A percentile compares a stretch with the other conserved stretches of the same genome.
Conservation (phyloP, 2,329 filamentous ascomycete genomes). For the Neofusicoccum ribis region DNA sequence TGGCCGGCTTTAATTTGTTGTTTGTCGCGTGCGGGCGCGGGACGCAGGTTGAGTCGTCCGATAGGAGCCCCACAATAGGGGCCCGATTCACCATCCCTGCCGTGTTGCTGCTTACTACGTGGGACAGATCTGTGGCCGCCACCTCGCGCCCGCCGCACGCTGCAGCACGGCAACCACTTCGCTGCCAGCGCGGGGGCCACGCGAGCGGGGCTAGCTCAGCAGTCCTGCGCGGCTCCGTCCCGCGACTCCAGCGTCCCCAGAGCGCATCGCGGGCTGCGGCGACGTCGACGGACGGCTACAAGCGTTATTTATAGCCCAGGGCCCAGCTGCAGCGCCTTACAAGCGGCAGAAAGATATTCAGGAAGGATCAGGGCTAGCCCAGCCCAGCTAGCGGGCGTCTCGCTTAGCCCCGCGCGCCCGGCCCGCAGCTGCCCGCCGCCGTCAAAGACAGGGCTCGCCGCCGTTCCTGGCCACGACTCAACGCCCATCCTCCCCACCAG, state of each 20-base stretch:
- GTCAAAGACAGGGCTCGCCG: too few species aligned
- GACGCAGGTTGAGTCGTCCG: not conserved
- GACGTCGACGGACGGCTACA: not conserved
- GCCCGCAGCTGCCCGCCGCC: too few species aligned
- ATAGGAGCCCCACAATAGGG: not conserved
- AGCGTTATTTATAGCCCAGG: not conserved
- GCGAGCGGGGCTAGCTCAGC: too few species aligned
- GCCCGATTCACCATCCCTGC: not conserved
- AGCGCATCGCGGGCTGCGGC: too few species aligned
- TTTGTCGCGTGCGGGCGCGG: not conserved
- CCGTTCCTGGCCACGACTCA: too few species aligned
- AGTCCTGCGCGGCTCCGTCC: too few species aligned
- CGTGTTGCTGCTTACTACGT: not conserved
- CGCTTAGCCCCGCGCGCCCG: not conserved
- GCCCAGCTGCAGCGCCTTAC: not conserved
- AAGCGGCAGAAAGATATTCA: conserved; percentile 1
- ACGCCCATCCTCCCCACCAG: too few species aligned
- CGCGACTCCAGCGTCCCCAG: too few species aligned
- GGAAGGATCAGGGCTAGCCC: not conserved
- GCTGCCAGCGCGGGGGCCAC: too few species aligned
- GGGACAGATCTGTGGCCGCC: not conserved
- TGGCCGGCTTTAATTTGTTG: conserved; percentile 5
- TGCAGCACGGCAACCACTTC: not conserved
- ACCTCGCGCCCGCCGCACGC: too few species aligned
- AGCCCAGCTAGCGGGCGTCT: not conserved